Evolutionary conservation across 352 stramenopile genomes (phyloP).

Genomic region (Elongisporangium anandrum): DNA sequence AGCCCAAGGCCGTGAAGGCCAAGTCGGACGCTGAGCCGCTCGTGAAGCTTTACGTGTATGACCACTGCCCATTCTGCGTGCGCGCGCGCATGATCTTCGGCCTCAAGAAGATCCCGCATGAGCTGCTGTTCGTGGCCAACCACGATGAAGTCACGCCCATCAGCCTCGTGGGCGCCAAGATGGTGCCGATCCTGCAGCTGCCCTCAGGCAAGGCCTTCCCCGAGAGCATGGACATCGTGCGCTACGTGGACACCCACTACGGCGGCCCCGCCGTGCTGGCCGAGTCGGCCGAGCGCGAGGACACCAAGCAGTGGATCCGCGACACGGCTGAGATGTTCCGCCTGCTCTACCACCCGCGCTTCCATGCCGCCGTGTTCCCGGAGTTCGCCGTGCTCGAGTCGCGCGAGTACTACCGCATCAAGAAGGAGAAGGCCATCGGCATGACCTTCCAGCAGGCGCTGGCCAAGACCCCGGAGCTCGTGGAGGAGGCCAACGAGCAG

Average conservation of each 20-base stretch:
- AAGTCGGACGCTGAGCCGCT: conserved; percentile 3
- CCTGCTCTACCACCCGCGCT: conserved; percentile 36
- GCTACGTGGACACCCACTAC: conserved; percentile 48
- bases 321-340: conserved; percentile 19
- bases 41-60: conserved; percentile 56
- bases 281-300: conserved; percentile 25
- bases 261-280: conserved; percentile 25
- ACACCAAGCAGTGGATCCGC: conserved; percentile 39
- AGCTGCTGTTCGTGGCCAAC: conserved; percentile 37
- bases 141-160: conserved; percentile 53
- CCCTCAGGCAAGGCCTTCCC: conserved; percentile 35
- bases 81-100: conserved; percentile 46
- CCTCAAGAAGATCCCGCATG: conserved; percentile 35
- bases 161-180: conserved; percentile 36
- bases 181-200: conserved; percentile 42
- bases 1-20: not conserved
- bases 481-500: conserved; percentile 34
- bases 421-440: conserved; percentile 45
- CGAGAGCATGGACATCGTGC: conserved; percentile 56
- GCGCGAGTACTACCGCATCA: conserved; percentile 44
- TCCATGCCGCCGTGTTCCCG: conserved; percentile 30
- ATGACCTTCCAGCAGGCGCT: conserved; percentile 28
- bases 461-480: conserved; percentile 28
- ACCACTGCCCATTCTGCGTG: conserved; percentile 52
- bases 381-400: conserved; percentile 42